phyloP scores from a whole-genome alignment of 495 filamentous ascomycete genomes.

The Lasiosphaeria ovina region DNA sequence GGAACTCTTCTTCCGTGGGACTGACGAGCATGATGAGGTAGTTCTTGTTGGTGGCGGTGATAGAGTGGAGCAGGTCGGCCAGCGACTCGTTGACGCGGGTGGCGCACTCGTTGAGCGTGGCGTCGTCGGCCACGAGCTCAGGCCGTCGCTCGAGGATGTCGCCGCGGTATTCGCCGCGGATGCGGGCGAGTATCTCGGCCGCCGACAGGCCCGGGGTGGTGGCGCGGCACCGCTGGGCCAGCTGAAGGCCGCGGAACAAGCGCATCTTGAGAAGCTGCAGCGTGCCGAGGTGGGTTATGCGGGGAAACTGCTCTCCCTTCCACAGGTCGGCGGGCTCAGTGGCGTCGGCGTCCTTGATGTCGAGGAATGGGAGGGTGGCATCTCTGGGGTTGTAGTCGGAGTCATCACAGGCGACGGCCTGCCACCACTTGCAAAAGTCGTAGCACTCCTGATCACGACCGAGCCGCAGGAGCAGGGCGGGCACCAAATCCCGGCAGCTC shows the following conservation, averaged over 20 bases:
- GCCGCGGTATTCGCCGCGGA: no score
- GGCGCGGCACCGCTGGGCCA: neutral
- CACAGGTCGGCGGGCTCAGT: conserved; percentile 26
- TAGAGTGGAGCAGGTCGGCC: conserved; percentile 4
- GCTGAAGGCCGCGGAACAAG: conserved; percentile 8
- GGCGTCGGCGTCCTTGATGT: conserved; percentile 39
- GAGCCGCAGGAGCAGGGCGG: conserved; percentile 45
- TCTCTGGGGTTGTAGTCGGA: conserved; percentile 39
- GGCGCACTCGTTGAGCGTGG: conserved; percentile 2
- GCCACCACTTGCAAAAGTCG: conserved; percentile 54
- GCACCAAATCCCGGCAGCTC: conserved; percentile 40
- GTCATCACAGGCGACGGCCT: conserved; percentile 16
- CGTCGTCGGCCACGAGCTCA: neutral
- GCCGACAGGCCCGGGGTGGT: no score
- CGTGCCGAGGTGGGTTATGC: conserved; percentile 2
- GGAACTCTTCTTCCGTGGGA: conserved; percentile 9
- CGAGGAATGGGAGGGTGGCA: conserved; percentile 28
- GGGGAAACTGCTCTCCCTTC: conserved; percentile 2
- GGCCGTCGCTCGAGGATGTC: neutral
- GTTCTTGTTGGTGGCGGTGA: neutral
- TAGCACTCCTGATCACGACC: conserved; percentile 55
- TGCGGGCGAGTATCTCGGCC: neutral
- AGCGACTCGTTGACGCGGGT: conserved; percentile 4
- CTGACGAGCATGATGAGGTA: conserved; percentile 10
- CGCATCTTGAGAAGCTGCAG: conserved; percentile 20